Evolutionary conservation across 441 rosid species (phyloP).

Genomic region (Euphorbia celastroides): DNA sequence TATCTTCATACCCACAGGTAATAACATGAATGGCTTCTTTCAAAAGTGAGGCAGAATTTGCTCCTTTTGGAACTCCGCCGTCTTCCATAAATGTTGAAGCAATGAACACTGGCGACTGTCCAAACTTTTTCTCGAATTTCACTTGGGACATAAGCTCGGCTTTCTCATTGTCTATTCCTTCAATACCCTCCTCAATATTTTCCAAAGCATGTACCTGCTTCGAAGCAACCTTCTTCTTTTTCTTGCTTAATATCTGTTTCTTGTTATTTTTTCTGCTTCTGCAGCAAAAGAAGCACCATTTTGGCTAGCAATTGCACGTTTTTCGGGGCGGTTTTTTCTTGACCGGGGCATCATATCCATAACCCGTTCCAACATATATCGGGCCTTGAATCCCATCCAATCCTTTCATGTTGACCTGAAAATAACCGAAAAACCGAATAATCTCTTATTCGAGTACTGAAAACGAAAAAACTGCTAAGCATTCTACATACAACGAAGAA

Average conservation of each 20-base stretch:
- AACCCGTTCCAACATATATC: conserved; percentile 95
- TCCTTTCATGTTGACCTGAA: conserved; percentile 98
- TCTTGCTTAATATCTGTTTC: conserved; percentile 29
- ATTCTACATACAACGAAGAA: conserved; percentile 75
- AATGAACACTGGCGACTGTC: conserved; percentile 87
- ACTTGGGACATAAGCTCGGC: too few species aligned
- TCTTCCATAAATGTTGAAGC: conserved; percentile 73
- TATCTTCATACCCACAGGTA: conserved; percentile 97
- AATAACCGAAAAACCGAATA: too few species aligned
- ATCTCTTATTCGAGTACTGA: too few species aligned
- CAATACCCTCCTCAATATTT: conserved; percentile 73
- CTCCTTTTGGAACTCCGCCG: conserved; percentile 79
- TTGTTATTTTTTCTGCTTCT: conserved; percentile 56
- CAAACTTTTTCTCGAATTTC: conserved; percentile 95
- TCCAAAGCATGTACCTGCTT: conserved; percentile 81
- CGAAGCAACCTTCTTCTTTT: conserved; percentile 46
- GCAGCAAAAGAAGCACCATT: conserved; percentile 71
- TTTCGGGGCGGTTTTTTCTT: conserved; percentile 75
- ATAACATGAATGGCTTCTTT: conserved; percentile 98
- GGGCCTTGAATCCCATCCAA: conserved; percentile 99
- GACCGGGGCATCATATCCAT: conserved; percentile 84
- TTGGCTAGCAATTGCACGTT: conserved; percentile 94
- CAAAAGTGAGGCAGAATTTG: conserved; percentile 77
- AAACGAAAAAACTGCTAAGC: background rate
- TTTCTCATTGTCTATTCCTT: conserved; percentile 59